Percentiles rank a stretch among this genome's conserved stretches.
These are phyloP conservation scores for Dispira parvispora DNA, from an alignment of 192 early-diverging fungal species.

Conservation along the genomic window DNA sequence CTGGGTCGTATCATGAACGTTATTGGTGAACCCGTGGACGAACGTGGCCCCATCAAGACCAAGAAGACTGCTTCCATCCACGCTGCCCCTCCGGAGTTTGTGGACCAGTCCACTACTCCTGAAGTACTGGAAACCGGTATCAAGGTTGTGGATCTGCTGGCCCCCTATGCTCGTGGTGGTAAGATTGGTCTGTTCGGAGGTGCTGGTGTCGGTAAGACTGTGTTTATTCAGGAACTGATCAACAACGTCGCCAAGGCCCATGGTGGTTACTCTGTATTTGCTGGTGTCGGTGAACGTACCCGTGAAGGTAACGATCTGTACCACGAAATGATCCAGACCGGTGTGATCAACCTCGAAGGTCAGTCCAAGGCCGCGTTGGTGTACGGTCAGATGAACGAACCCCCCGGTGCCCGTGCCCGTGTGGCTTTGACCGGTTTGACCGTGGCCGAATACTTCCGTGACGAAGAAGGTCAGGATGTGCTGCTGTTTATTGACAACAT, in stretches of 20 bases:
- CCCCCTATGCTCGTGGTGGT: constrained; percentile 92
- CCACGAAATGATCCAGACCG: constrained; percentile 94
- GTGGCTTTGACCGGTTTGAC: constrained; percentile 94
- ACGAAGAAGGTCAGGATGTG: constrained; percentile 98
- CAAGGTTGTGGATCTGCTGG: constrained; percentile 96
- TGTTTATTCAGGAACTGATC: constrained; percentile 97
- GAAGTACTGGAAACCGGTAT: constrained; percentile 94
- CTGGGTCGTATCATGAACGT: constrained; percentile 98
- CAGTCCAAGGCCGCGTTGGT: constrained; percentile 90
- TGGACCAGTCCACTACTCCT: constrained; percentile 88
- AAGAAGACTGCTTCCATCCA: constrained; percentile 81
- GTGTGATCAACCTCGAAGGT: constrained; percentile 92
- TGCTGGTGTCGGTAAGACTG: constrained; percentile 99
- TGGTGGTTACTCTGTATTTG: constrained; percentile 97
- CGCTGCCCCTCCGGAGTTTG: constrained; percentile 82
- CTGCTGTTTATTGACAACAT: constrained; percentile 99
- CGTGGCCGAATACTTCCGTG: constrained; percentile 99
- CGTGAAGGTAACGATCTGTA: constrained; percentile 99
- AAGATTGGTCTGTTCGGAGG: constrained; percentile 99
- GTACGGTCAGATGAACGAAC: constrained; percentile 99
- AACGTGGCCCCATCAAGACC: constrained; percentile 88
- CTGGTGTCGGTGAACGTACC: constrained; percentile 97
- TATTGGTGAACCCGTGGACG: constrained; percentile 96
- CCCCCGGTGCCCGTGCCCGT: constrained; percentile 96
- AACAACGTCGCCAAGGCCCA: constrained; percentile 99